phyloP scores from a whole-genome alignment of 2,329 filamentous ascomycete species.

The Penicillium italicum region DNA sequence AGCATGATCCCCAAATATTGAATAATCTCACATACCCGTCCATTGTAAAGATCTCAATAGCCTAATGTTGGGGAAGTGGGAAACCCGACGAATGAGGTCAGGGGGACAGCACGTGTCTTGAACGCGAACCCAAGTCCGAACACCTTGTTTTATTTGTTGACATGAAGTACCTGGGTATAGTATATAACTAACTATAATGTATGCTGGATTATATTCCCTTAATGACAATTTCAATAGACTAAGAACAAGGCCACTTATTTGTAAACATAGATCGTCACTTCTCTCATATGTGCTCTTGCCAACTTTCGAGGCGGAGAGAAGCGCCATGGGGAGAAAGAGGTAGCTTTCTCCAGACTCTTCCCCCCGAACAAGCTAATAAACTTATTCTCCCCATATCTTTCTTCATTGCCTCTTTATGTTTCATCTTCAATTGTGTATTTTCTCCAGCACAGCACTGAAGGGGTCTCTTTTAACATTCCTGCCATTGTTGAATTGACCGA shows the following conservation, averaged over 20 bases:
- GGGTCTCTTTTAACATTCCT: background rate
- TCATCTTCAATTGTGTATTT: background rate
- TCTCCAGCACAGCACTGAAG: background rate
- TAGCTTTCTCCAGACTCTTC: background rate
- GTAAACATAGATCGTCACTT: background rate
- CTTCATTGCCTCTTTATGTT: background rate
- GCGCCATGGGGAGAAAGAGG: background rate
- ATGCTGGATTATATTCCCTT: background rate
- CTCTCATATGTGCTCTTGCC: background rate
- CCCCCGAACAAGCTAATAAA: background rate
- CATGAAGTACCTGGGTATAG: too few species aligned
- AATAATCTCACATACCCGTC: slow-evolving; percentile 28
- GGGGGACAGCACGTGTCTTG: slow-evolving; percentile 18
- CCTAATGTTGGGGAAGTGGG: background rate
- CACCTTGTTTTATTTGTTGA: background rate
- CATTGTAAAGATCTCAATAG: slow-evolving; percentile 20
- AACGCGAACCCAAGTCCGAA: slow-evolving; percentile 11
- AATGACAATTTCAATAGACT: background rate
- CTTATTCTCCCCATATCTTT: background rate
- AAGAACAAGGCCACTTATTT: background rate
- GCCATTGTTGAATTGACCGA: background rate
- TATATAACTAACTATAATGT: too few species aligned
- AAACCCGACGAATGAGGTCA: slow-evolving; percentile 9
- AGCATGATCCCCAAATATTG: background rate
- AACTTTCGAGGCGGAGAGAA: slow-evolving; percentile 7